phyloP scores from a whole-genome alignment of 306 rosid genomes.

The Mucuna pruriens region DNA sequence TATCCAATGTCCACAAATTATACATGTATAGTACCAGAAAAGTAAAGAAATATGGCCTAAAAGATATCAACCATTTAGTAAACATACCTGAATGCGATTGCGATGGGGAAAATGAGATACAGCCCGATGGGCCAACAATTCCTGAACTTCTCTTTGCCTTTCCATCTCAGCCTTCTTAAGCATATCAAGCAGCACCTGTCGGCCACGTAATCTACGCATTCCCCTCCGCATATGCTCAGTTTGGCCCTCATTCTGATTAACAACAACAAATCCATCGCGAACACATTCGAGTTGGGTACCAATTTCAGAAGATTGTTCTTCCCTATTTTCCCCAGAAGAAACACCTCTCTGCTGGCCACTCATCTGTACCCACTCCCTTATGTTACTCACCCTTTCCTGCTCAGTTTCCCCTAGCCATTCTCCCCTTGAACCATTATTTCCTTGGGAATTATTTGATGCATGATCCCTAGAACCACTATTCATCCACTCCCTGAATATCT shows the following conservation, averaged over 20 bases:
- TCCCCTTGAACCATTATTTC: conserved; percentile 59
- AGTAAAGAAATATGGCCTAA: conserved; percentile 3
- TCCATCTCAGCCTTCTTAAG: conserved; percentile 78
- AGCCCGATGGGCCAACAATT: conserved; percentile 64
- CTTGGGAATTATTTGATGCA: conserved; percentile 53
- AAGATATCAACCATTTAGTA: background rate
- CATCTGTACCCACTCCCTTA: conserved; percentile 85
- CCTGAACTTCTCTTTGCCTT: conserved; percentile 79
- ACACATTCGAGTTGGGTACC: conserved; percentile 62
- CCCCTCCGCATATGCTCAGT: conserved; percentile 70
- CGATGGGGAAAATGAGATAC: conserved; percentile 94
- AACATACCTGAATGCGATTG: conserved; percentile 93
- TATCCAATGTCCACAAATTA: conserved; percentile 1
- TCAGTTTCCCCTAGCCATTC: conserved; percentile 85
- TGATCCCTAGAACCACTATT: conserved; percentile 65
- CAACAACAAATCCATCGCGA: conserved; percentile 64
- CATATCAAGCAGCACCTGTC: conserved; percentile 95
- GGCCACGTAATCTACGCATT: conserved; percentile 79
- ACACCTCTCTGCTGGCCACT: conserved; percentile 73
- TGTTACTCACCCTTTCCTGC: conserved; percentile 84
- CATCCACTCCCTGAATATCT: conserved; percentile 92
- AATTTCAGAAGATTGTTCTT: conserved; percentile 64
- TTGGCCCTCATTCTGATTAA: conserved; percentile 71
- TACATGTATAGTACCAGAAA: background rate
- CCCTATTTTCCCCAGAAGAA: conserved; percentile 62